Conservation (phyloP, 106 monocot species). For the Allium fistulosum region DNA sequence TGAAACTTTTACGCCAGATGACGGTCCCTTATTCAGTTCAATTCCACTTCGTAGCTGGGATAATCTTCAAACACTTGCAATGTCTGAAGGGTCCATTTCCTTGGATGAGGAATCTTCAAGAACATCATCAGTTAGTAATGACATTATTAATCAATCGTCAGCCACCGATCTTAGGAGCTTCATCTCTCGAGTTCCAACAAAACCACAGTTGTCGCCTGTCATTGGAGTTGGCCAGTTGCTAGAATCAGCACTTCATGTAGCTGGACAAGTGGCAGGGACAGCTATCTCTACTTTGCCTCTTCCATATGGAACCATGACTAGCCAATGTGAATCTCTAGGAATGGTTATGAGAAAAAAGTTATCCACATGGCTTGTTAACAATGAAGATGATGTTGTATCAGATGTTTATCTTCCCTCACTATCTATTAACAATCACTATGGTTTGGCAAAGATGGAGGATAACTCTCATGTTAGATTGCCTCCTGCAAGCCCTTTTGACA, state of each 20-base stretch:
- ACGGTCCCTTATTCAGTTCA: constrained; percentile 52
- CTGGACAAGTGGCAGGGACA: constrained; percentile 85
- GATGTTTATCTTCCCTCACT: constrained; percentile 16
- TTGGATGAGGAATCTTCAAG: constrained; percentile 75
- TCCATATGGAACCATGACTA: constrained; percentile 80
- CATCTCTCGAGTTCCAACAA: constrained; percentile 20
- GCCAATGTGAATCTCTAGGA: constrained; percentile 87
- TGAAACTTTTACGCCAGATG: constrained; percentile 67
- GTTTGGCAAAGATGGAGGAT: constrained; percentile 6
- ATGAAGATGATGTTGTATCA: constrained; percentile 26
- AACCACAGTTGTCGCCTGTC: constrained; percentile 37
- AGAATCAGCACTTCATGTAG: constrained; percentile 89
- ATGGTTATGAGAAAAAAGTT: constrained; percentile 80
- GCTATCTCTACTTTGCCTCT: constrained; percentile 84
- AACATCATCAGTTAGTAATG: constrained; percentile 59
- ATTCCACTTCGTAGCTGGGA: constrained; percentile 53
- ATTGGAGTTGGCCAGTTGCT: constrained; percentile 84
- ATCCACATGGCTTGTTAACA: constrained; percentile 73
- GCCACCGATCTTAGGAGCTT: constrained; percentile 32
- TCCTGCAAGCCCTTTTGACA: constrained; percentile 94
- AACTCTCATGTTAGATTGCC: constrained; percentile 42
- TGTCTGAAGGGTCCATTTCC: constrained; percentile 66
- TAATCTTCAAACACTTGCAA: constrained; percentile 22
- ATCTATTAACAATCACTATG: constrained; percentile 7
- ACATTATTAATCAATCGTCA: constrained; percentile 31